Evolutionary conservation across 306 rosid genomes (phyloP), one percentile per base, ranked within the genome.

Genomic region (Ochetophila trinervis): DNA sequence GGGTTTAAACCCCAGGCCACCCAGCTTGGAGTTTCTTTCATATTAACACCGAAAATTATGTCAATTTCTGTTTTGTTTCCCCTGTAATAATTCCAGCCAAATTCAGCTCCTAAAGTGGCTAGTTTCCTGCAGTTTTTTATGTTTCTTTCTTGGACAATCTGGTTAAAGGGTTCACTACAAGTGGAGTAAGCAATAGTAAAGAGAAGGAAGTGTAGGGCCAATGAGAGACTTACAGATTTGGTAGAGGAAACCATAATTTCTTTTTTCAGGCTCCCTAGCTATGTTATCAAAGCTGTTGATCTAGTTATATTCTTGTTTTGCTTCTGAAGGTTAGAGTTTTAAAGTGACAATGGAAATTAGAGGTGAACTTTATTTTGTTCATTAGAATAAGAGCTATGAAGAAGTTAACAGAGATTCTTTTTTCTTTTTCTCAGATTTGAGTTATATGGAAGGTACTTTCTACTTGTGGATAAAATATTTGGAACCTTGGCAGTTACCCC

Each of bases 1-100:
- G 95, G 95, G 63, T 92, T 85, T 21, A 92, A 82, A 0, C 98
- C 98, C 95, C 96, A 89, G 1, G 91, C 98, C 5, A 89, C 17
- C 98, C 98, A 92, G 4, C 74, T 73, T 5, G 45, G 0, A 0
- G 27, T 8, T 0, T 8, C 1, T 0, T 12, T 0, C 4, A 75
- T 9, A 5, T 1, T 42, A 0, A 82, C 86, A 15, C 91, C 76
- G 30, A 92, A 79, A 8, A 84, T 14, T 44, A 92, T 62, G 4
- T 76, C 76, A 3, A 83, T 7, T 34, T 4, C 6, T 5, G 55
- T 58, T 2, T 32, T 47, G 55, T 27, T 21, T n/a, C 61, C 58
- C 0, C 44, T 19, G 36, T 1, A 0, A 58, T 30, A 34, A 15
- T 6, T 72, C 98, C 98, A 92, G 0, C 73, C 91, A 7, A 92